These are phyloP conservation scores for Leishmania gerbilli DNA, from an alignment of 208 protist species.

Conservation along the genomic window DNA sequence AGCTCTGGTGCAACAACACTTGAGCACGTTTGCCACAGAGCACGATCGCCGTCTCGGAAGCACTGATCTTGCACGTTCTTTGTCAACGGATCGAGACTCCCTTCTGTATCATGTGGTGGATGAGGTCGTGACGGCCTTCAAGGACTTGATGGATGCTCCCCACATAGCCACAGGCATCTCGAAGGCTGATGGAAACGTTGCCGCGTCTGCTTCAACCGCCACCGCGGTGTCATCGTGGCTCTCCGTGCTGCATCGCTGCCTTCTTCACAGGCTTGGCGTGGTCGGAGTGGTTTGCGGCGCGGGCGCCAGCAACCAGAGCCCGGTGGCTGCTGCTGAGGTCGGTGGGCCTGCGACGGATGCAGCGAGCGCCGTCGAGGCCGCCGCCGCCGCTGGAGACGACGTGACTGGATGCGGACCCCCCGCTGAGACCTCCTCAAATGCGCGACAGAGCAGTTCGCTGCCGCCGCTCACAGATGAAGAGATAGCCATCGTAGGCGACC, in stretches of 20 bases:
- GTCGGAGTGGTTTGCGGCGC: background rate
- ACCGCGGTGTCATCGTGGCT: slow-evolving; percentile 5
- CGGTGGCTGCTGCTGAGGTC: background rate
- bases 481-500: background rate
- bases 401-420: background rate
- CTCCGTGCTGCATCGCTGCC: slow-evolving; percentile 1
- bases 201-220: background rate
- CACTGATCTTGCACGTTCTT: background rate
- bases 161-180: background rate
- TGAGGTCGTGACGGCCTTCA: slow-evolving; percentile 2
- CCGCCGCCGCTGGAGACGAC: background rate
- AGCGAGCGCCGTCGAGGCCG: background rate
- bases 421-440: background rate
- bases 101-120: slow-evolving; percentile 8
- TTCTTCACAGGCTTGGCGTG: background rate
- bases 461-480: background rate
- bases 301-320: background rate
- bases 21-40: slow-evolving; percentile 2
- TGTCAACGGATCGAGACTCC: background rate
- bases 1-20: background rate
- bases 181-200: background rate
- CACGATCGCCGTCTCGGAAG: background rate
- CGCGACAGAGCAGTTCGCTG: background rate
- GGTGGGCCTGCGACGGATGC: background rate
- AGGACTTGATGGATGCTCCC: background rate